phyloP scores from a whole-genome alignment of 2,329 filamentous ascomycete species.

The Didymosphaeria variabile region DNA sequence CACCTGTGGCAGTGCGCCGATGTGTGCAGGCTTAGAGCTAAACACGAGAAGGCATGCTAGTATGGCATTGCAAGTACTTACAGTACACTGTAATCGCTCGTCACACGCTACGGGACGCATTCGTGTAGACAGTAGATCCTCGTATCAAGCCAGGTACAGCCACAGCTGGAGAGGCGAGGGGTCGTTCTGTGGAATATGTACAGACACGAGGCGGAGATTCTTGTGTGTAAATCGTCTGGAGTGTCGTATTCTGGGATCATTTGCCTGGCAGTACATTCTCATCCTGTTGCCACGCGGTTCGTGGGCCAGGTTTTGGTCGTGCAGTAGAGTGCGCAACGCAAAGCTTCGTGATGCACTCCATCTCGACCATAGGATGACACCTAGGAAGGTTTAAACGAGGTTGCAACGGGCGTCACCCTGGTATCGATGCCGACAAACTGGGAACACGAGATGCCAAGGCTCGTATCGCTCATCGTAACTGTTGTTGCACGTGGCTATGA shows the following conservation, averaged over 20 bases:
- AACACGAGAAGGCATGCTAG: not conserved
- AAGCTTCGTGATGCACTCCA: not conserved
- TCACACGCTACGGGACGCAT: not conserved
- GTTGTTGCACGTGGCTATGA: slow-evolving; percentile 8
- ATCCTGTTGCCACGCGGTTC: no score
- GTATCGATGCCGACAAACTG: not conserved
- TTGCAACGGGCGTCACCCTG: slow-evolving; percentile 8
- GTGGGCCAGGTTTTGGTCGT: not conserved
- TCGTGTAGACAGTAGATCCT: not conserved
- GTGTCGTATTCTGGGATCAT: no score
- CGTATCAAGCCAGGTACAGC: not conserved
- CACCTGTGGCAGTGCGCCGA: not conserved
- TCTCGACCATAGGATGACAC: not conserved
- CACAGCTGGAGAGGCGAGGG: not conserved
- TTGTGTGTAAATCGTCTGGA: not conserved
- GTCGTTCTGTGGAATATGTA: not conserved
- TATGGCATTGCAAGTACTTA: not conserved
- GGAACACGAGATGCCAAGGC: slow-evolving; percentile 13
- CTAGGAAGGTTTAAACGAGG: not conserved
- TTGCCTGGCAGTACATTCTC: no score
- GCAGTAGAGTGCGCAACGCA: not conserved
- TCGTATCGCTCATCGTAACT: slow-evolving; percentile 1
- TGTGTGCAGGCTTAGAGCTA: not conserved
- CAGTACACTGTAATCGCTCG: not conserved
- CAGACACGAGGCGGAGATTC: not conserved